Conservation (phyloP, 345 rosid genomes). For the Xanthoceras sorbifolium region DNA sequence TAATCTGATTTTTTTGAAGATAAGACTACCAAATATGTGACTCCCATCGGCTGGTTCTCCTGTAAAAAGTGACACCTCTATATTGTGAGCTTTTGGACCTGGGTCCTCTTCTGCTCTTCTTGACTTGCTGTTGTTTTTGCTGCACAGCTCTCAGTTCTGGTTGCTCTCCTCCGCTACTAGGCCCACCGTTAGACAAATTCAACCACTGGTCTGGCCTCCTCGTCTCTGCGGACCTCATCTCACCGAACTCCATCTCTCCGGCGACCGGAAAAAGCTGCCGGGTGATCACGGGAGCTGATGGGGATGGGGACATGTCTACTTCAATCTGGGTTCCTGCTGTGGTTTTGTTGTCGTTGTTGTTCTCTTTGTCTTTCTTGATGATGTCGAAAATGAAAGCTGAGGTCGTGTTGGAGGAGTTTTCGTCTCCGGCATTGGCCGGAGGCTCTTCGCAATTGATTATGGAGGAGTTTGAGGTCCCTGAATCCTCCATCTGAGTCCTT, state of each 20-base stretch:
- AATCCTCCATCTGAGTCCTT: conserved; percentile 35
- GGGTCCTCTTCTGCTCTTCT: conserved; percentile 89
- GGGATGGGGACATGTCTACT: background rate
- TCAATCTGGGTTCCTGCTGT: background rate
- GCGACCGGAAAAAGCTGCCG: conserved; percentile 48
- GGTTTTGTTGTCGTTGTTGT: background rate
- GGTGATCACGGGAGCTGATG: conserved; percentile 32
- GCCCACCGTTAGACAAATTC: conserved; percentile 43
- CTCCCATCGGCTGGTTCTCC: conserved; percentile 98
- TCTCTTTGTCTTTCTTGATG: conserved; percentile 32
- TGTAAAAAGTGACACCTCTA: conserved; percentile 95
- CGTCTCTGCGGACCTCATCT: background rate
- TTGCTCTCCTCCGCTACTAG: conserved; percentile 22
- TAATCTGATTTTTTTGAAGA: background rate
- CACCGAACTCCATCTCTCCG: conserved; percentile 35
- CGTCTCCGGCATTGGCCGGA: conserved; percentile 32
- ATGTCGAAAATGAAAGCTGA: conserved; percentile 48
- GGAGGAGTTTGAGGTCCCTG: conserved; percentile 57
- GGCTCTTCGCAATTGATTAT: conserved; percentile 41
- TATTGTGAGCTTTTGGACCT: conserved; percentile 95
- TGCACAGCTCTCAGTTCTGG: conserved; percentile 36
- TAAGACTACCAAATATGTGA: conserved; percentile 84
- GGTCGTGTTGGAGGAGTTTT: conserved; percentile 39
- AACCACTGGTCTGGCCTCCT: conserved; percentile 42
- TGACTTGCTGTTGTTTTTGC: conserved; percentile 42